Evolutionary conservation across 169 alveolate genomes (phyloP).

Genomic region (Plasmodium billcollinsi): DNA sequence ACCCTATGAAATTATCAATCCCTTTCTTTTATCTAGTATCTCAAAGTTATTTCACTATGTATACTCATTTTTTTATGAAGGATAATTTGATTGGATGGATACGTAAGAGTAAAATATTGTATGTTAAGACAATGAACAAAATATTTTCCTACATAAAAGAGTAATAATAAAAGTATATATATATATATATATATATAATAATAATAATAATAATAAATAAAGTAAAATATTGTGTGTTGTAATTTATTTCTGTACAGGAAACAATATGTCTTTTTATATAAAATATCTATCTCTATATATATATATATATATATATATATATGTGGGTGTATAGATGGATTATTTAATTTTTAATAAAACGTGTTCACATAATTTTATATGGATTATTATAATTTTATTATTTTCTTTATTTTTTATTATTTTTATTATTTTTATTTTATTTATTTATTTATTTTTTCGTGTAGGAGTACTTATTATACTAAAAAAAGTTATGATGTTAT

Average conservation of each 20-base stretch:
- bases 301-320: neutral
- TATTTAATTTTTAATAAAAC: neutral
- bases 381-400: too few relatives aligned
- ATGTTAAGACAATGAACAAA: slow-evolving; percentile 18
- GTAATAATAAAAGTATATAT: slow-evolving; percentile 7
- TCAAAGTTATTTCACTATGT: slow-evolving; percentile 37
- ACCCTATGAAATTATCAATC: slow-evolving; percentile 58
- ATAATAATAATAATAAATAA: neutral
- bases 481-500: slow-evolving; percentile 40
- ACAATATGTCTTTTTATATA: neutral
- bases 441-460: neutral
- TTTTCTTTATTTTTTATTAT: neutral
- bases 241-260: neutral
- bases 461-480: slow-evolving; percentile 29
- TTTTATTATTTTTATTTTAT: neutral
- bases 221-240: neutral
- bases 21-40: slow-evolving; percentile 55
- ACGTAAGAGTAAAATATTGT: slow-evolving; percentile 9
- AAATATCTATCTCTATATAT: neutral
- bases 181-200: neutral
- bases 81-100: slow-evolving; percentile 76
- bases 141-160: slow-evolving; percentile 19
- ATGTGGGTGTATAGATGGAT: neutral
- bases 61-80: slow-evolving; percentile 53
- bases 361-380: neutral